Evolutionary conservation across 2,329 filamentous ascomycete genomes (phyloP), one percentile per base, ranked within the genome.

Genomic region (Nemania bipapillata): DNA sequence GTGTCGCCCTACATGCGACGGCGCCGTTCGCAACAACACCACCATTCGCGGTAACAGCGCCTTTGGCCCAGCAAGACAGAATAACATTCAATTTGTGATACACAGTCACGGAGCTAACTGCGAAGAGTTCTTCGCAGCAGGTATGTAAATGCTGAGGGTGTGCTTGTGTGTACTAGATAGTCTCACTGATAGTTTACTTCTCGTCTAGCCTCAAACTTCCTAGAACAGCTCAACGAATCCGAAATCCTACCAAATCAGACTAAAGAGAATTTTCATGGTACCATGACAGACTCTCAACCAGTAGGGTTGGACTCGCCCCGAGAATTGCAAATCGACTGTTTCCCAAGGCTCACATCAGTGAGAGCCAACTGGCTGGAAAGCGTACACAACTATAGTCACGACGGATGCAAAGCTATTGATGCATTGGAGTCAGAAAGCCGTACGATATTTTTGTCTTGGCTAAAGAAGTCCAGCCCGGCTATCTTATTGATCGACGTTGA

Each of bases 11-110:
- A 22, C 15, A 37, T 11, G 7, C 24, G 28, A 26, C 15, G 24
- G 12, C 28, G 28, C 37, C 20, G 28, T 63, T 49, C n/a, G 40
- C 17, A 32, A 37, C 20, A 63, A 63, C 20, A 49, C 9, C 5
- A n/a, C 37, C 20, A 37, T 63, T 49, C n/a, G 40, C 17, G 24
- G 28, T 15, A 63, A 63, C 20, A 49, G 4, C 5, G 60, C 52
- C 45, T n/a, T 22, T 22, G 37, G 8, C 32, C 9, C 15, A 26
- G 52, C 60, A 28, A 63, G n/a, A 28, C 60, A 63, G 45, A 12
- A 45, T 50, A 63, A 63, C 22, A 47, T 62, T 11, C 49, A 59
- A n/a, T 11, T 32, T 8, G 5, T 5, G 32, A 47, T 47, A 47
- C 8, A n/a, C 20, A 15, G 17, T 26, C 26, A 8, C 2, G 35